Conservation (phyloP, 2,329 filamentous ascomycete species). For the Fusarium protoensiforme region DNA sequence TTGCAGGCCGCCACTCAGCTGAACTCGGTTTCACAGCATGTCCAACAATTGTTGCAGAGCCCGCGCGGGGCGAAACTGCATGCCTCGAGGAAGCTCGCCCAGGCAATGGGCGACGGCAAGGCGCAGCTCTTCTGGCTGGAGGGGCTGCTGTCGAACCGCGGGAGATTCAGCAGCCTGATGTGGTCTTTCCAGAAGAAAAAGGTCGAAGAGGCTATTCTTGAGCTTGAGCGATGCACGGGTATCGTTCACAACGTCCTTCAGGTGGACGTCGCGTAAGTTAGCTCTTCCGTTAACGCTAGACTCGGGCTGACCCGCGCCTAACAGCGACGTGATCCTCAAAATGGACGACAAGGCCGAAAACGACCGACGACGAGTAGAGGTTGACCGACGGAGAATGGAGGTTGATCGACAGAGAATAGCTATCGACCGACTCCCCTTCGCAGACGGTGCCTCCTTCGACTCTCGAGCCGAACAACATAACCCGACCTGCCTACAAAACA, state of each 20-base stretch:
- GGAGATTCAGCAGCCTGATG: not conserved
- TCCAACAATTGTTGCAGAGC: not conserved
- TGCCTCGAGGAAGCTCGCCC: not conserved
- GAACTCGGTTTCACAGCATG: not conserved
- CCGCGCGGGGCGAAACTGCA: not conserved
- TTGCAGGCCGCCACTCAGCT: not conserved
- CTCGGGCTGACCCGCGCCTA: not conserved
- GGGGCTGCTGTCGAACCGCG: not conserved
- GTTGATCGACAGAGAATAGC: not conserved
- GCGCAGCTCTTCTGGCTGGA: not conserved
- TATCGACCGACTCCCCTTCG: constrained; percentile 22
- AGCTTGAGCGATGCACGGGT: not conserved
- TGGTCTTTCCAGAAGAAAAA: not conserved
- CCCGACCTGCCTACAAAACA: constrained; percentile 45
- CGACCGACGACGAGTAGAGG: not conserved
- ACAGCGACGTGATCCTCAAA: not conserved
- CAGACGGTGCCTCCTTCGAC: constrained; percentile 46
- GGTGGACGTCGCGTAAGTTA: not conserved
- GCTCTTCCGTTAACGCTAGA: not conserved
- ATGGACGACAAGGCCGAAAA: not conserved
- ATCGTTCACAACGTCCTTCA: not conserved
- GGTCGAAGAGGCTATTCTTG: not conserved
- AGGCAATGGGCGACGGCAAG: not conserved
- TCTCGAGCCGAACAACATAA: constrained; percentile 49
- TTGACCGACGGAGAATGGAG: not conserved